These are phyloP conservation scores for Umbelopsis ramanniana DNA, from an alignment of 192 early-diverging fungal species.

Conservation along the genomic window DNA sequence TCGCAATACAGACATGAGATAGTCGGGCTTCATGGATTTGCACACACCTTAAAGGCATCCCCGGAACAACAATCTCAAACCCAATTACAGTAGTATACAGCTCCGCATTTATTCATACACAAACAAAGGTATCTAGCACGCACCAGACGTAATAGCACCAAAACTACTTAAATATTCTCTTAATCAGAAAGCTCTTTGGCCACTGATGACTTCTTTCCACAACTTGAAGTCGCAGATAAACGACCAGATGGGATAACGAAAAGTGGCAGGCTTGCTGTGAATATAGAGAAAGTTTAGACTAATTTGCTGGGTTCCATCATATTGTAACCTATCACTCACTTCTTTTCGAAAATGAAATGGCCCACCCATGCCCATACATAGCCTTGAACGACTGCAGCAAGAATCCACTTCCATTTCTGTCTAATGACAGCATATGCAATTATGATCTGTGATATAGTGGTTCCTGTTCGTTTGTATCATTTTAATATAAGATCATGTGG, in stretches of 20 bases:
- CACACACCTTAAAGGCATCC: no score
- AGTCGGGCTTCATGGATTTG: not conserved
- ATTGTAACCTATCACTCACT: constrained; percentile 24
- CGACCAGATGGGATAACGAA: constrained; percentile 69
- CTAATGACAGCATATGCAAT: constrained; percentile 30
- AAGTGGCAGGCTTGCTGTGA: constrained; percentile 72
- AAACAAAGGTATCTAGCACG: no score
- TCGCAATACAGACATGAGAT: not conserved
- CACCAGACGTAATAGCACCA: no score
- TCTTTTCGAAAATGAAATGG: constrained; percentile 66
- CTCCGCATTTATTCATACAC: no score
- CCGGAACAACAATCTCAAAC: no score
- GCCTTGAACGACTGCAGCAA: constrained; percentile 47
- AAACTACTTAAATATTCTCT: no score
- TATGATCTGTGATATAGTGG: constrained; percentile 42
- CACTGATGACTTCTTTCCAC: constrained; percentile 52
- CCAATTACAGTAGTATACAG: no score
- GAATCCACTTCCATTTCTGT: constrained; percentile 37
- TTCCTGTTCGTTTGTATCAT: constrained; percentile 23
- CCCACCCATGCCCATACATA: constrained; percentile 73
- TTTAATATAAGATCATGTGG: not conserved
- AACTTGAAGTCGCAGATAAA: constrained; percentile 60
- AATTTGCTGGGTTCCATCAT: not conserved
- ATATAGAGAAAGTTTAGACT: constrained; percentile 1
- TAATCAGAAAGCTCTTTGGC: constrained; percentile 42